Percentiles rank a stretch among this genome's conserved stretches.
phyloP scores from a whole-genome alignment of 768 basidiomycete genomes.

The Phlebiopsis gigantea region DNA sequence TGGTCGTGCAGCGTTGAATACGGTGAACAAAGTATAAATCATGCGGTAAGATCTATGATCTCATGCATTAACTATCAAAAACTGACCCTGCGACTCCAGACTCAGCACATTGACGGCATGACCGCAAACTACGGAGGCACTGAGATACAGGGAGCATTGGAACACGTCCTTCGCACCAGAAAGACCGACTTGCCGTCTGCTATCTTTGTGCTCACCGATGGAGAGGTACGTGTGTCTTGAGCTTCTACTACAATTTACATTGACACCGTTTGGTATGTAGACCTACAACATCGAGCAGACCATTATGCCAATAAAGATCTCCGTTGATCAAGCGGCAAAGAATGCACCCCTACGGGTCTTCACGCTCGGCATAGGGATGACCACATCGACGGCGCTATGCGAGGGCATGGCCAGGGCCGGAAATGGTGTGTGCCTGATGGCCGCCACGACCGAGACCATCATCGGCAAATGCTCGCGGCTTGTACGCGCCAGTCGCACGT shows the following conservation, averaged over 20 bases:
- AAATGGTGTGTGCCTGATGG: constrained; percentile 44
- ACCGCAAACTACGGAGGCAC: constrained; percentile 43
- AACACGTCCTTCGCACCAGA: constrained; percentile 32
- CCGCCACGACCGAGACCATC: constrained; percentile 40
- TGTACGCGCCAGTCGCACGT: constrained; percentile 44
- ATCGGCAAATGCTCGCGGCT: constrained; percentile 46
- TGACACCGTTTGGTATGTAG: too few relatives aligned
- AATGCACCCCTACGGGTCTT: constrained; percentile 43
- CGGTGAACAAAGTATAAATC: background rate
- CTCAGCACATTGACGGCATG: constrained; percentile 4
- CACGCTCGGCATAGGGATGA: constrained; percentile 50
- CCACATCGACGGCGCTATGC: constrained; percentile 45
- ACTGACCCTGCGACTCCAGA: background rate
- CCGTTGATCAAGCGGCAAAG: constrained; percentile 26
- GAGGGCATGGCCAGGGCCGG: constrained; percentile 50
- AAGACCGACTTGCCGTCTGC: constrained; percentile 33
- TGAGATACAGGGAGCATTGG: constrained; percentile 40
- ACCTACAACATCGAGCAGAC: constrained; percentile 20
- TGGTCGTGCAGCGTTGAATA: constrained; percentile 24
- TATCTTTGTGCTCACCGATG: constrained; percentile 58
- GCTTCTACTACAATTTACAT: too few relatives aligned
- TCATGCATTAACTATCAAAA: background rate
- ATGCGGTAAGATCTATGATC: background rate
- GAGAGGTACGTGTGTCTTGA: constrained; percentile 37
- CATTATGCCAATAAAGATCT: constrained; percentile 18